These are phyloP conservation scores for Cytospora chrysosperma DNA, from an alignment of 2,329 filamentous ascomycete genomes.

Conservation along the genomic window DNA sequence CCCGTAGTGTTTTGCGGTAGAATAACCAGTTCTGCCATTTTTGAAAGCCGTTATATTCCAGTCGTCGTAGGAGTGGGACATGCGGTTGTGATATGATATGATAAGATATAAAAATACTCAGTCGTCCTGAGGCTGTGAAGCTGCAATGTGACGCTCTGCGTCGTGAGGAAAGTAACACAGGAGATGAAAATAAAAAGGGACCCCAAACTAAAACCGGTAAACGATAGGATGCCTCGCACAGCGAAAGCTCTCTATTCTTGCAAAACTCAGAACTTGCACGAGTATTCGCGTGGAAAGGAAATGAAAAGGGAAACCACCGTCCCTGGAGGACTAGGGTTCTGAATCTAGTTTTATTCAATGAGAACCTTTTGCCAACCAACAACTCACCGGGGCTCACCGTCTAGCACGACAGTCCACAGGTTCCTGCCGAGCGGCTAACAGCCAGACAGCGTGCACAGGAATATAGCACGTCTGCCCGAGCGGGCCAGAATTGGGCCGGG, in stretches of 20 bases:
- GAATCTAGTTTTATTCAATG: slow-evolving; percentile 21
- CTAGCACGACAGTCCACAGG: slow-evolving; percentile 15
- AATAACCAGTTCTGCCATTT: slow-evolving; percentile 48
- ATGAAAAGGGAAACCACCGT: slow-evolving; percentile 28
- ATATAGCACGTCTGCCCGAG: not conserved
- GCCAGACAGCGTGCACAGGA: slow-evolving; percentile 14
- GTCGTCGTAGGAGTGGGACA: slow-evolving; percentile 19
- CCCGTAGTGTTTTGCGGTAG: slow-evolving; percentile 43
- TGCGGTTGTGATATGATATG: slow-evolving; percentile 26
- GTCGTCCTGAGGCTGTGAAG: slow-evolving; percentile 17
- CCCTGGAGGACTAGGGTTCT: slow-evolving; percentile 20
- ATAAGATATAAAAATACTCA: slow-evolving; percentile 31
- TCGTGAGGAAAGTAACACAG: slow-evolving; percentile 28
- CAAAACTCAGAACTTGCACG: slow-evolving; percentile 30
- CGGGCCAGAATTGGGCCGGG: slow-evolving; percentile 15
- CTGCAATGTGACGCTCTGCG: slow-evolving; percentile 35
- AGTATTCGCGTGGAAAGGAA: slow-evolving; percentile 33
- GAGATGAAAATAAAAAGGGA: slow-evolving; percentile 30
- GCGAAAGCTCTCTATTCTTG: slow-evolving; percentile 40
- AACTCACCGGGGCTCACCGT: slow-evolving; percentile 7
- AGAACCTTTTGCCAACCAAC: slow-evolving; percentile 1
- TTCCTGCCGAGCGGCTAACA: slow-evolving; percentile 21
- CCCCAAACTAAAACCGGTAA: slow-evolving; percentile 26
- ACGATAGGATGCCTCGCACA: slow-evolving; percentile 47
- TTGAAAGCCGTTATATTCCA: slow-evolving; percentile 34